Evolutionary conservation across 805 yeast species (phyloP), one percentile per base, ranked within the genome.

Genomic region (Ogataea saltuana): DNA sequence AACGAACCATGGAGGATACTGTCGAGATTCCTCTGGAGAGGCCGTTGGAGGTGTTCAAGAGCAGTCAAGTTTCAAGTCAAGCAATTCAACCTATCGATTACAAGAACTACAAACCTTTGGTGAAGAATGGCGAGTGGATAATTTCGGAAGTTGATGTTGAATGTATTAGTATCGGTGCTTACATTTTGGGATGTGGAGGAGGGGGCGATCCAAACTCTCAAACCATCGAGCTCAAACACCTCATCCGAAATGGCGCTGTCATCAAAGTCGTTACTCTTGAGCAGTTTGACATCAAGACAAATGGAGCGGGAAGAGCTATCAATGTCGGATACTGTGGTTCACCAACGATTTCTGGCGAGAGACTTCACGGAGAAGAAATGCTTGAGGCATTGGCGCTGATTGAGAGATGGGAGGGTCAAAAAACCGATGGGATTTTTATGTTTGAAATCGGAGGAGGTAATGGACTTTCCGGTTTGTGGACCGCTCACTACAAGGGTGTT

Each of bases 151-250:
- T 55, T 7, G 77, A 73, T 53, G 48, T 72, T 69, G 75, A 71
- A 26, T 63, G 63, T 41, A 52, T 73, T 10, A 54, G 68, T 21
- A 61, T 67, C 39, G 78, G 78, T 12, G 46, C 51, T 6, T 72
- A 71, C 44, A 69, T 72, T 33, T 61, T 72, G 4, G 77, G 76
- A 3, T 68, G 74, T 53, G 77, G 76, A 2, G 77, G 77, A 13
- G 77, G 77, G 26, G 76, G 77, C 33, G 64, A 66, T 33, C 45
- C 76, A 21, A 65, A 69, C 53, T 58, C 71, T 6, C 49, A 54
- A 12, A 67, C 49, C 33, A 56, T 72, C 5, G 68, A 64, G 35
- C 43, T 63, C 3, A 57, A 68, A 38, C 64, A 62, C 39, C 42
- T 61, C 45, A 44, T 71, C 13, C 44, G 65, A 26, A 44, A 53